Evolutionary conservation across 352 stramenopile genomes (phyloP), one percentile per base, ranked within the genome.

Genomic region (Phytophthora quininea): DNA sequence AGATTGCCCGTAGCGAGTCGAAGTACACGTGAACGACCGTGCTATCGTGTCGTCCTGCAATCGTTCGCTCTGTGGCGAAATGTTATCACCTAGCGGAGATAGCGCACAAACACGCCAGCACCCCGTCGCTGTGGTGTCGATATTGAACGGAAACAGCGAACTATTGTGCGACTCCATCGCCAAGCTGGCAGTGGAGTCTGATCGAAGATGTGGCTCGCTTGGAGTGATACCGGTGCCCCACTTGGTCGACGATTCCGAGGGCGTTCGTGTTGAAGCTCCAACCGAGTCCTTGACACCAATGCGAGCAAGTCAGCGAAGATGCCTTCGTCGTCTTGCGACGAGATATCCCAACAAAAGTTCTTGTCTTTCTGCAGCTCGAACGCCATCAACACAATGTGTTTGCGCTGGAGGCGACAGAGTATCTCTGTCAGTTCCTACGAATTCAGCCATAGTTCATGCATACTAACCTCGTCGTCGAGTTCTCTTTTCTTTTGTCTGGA

Each of bases 71-170:
- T 48, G 27, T 68, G 32, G 32, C 35, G 19, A 33, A n/a, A 48
- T 24, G 54, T 32, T 11, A 40, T 40, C 35, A 40, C 35, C 6
- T 11, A 40, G 35, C 35, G 10, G 37, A 52, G 53, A 43, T 27
- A 73, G 10, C 29, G 65, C 67, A 46, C 64, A 73, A 58, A 69
- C 64, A 19, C 38, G 62, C 65, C 65, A 73, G 53, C 35, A 64
- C 15, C 59, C 65, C 15, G 59, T 42, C 24, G 42, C 65, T 11
- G 65, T 52, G 8, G 46, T 73, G 3, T 58, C 53, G 19, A 64
- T 46, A 29, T 60, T 68, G 11, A 73, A 73, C 3, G 65, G 65
- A 12, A 64, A 40, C 35, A 73, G 11, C 14, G 59, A 73, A 15
- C 59, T 57, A 12, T 46, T 53, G 42, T 69, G 65, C 10, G 40